A percentile compares a stretch with the other conserved stretches of the same genome.
phyloP scores from a whole-genome alignment of 805 yeast genomes.

The Gaillardinia entomophila region DNA sequence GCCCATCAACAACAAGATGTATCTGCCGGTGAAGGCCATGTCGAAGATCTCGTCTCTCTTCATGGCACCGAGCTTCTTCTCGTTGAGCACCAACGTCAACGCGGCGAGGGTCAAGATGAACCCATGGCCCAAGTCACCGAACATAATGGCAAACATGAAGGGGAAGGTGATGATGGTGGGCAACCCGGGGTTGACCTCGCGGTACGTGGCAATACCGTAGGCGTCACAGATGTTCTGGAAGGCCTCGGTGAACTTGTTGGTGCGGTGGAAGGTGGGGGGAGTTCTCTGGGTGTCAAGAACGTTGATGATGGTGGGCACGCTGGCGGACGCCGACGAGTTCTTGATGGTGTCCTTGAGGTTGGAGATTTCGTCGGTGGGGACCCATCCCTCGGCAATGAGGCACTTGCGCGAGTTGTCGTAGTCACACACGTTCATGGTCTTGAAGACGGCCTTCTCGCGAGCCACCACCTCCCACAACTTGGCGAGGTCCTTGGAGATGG shows the following conservation, averaged over 20 bases:
- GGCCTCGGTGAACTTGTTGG: conserved; percentile 64
- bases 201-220: conserved; percentile 72
- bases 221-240: conserved; percentile 71
- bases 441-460: conserved; percentile 79
- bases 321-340: conserved; percentile 50
- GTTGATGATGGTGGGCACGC: conserved; percentile 49
- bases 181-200: conserved; percentile 71
- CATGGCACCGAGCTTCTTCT: conserved; percentile 45
- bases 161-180: conserved; percentile 75
- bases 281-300: conserved; percentile 58
- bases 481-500: conserved; percentile 68
- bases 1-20: conserved; percentile 67
- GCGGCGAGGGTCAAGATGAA: conserved; percentile 55
- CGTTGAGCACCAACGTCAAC: conserved; percentile 47
- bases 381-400: conserved; percentile 94
- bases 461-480: conserved; percentile 42
- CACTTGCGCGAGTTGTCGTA: conserved; percentile 82
- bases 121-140: conserved; percentile 83
- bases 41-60: conserved; percentile 71
- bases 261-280: conserved; percentile 68
- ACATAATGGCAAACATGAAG: conserved; percentile 79
- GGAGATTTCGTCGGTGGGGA: conserved; percentile 72
- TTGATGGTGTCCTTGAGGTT: conserved; percentile 62
- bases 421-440: conserved; percentile 71
- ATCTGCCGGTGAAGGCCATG: conserved; percentile 71